These are phyloP conservation scores for Ustilago shanxiensis DNA, from an alignment of 1,284 basidiomycete genomes.

Conservation along the genomic window DNA sequence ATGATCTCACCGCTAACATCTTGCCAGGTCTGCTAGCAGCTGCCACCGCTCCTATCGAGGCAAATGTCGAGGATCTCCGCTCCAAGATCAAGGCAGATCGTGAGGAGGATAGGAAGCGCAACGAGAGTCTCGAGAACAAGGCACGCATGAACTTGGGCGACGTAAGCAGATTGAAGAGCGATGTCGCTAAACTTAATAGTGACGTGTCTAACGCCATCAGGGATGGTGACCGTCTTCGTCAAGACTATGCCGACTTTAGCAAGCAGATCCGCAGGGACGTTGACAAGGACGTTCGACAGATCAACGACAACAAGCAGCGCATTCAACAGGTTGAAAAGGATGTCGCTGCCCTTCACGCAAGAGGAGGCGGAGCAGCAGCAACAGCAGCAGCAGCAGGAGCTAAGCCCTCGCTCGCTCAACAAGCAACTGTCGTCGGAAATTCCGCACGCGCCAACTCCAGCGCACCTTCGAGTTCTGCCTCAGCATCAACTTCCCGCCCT, in stretches of 20 bases:
- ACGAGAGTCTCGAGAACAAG: slow-evolving; percentile 6
- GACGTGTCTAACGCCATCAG: slow-evolving; percentile 16
- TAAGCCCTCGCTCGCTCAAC: neutral
- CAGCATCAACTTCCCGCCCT: neutral
- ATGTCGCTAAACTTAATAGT: slow-evolving; percentile 12
- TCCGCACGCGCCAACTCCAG: slow-evolving; percentile 2
- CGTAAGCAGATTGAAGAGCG: slow-evolving; percentile 15
- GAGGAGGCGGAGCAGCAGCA: neutral
- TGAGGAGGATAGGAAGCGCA: slow-evolving; percentile 16
- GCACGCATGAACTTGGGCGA: slow-evolving; percentile 1
- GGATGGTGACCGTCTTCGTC: slow-evolving; percentile 15
- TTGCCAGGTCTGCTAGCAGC: neutral
- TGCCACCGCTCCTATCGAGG: slow-evolving; percentile 8
- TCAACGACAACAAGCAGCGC: slow-evolving; percentile 18
- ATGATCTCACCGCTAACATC: slow-evolving; percentile 5
- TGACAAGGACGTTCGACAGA: slow-evolving; percentile 36
- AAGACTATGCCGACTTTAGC: neutral
- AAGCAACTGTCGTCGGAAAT: neutral
- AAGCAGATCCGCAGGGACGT: slow-evolving; percentile 20
- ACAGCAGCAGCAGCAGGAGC: neutral
- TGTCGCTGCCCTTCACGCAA: neutral
- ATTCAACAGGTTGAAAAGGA: slow-evolving; percentile 16
- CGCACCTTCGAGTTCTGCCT: slow-evolving; percentile 16
- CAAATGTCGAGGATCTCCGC: slow-evolving; percentile 18
- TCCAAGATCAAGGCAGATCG: slow-evolving; percentile 8